Percentiles rank a stretch among this genome's conserved stretches.
These are phyloP conservation scores for Amanita subjunquillea DNA, from an alignment of 768 basidiomycete genomes.

Conservation along the genomic window DNA sequence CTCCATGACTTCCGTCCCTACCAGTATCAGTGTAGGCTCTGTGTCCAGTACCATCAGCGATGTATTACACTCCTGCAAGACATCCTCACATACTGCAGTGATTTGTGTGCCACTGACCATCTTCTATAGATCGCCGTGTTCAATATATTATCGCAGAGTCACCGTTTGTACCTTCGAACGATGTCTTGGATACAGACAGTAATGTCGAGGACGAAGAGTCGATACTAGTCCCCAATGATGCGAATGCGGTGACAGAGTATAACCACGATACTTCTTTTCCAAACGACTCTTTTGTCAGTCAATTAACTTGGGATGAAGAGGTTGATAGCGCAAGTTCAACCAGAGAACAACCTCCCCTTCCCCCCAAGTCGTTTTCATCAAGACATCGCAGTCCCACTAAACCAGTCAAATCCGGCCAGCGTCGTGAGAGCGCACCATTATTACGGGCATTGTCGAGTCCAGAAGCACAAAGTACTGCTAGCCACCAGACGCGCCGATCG, in stretches of 20 bases:
- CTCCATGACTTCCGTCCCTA: constrained; percentile 39
- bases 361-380: neutral
- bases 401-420: neutral
- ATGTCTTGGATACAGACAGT: constrained; percentile 26
- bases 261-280: constrained; percentile 3
- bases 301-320: constrained; percentile 24
- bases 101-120: constrained; percentile 5
- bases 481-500: constrained; percentile 4
- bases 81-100: neutral
- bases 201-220: constrained; percentile 25
- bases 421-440: constrained; percentile 27
- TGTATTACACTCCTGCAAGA: constrained; percentile 52
- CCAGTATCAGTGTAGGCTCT: constrained; percentile 34
- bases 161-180: constrained; percentile 39
- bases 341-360: neutral
- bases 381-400: neutral
- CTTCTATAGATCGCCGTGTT: constrained; percentile 47
- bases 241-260: constrained; percentile 3
- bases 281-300: constrained; percentile 17
- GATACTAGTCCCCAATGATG: constrained; percentile 9
- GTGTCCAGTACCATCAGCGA: constrained; percentile 35
- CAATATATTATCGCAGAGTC: constrained; percentile 58
- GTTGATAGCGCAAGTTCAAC: constrained; percentile 6
- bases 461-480: neutral
- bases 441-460: constrained; percentile 11